Percentiles rank a stretch among this genome's conserved stretches.
phyloP scores from a whole-genome alignment of 257 asterid genomes.

The Jacaranda copaia region DNA sequence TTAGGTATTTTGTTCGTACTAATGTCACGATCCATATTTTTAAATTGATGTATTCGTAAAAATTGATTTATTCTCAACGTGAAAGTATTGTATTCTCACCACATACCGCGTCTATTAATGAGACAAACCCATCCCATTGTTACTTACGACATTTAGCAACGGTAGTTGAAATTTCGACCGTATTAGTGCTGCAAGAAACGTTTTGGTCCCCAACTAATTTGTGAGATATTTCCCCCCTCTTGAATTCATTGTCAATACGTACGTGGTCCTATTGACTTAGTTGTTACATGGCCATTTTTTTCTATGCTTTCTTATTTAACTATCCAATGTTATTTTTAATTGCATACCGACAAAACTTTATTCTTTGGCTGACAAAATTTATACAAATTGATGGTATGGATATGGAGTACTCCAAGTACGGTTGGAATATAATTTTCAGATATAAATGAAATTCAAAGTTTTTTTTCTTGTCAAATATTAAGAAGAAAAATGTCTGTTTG shows the following conservation, averaged over 20 bases:
- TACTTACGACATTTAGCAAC: neutral
- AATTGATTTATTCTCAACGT: neutral
- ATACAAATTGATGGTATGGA: slow-evolving; percentile 25
- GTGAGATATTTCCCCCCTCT: slow-evolving; percentile 1
- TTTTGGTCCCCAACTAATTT: slow-evolving; percentile 35
- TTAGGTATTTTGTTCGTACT: too few species aligned
- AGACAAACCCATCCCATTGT: slow-evolving; percentile 1
- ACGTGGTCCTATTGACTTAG: slow-evolving; percentile 43
- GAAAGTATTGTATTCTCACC: neutral
- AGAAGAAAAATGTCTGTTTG: neutral
- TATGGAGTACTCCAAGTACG: slow-evolving; percentile 8
- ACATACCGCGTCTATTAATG: neutral
- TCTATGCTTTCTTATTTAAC: slow-evolving; percentile 34
- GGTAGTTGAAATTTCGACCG: slow-evolving; percentile 15
- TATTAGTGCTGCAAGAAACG: slow-evolving; percentile 9
- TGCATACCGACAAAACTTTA: slow-evolving; percentile 44
- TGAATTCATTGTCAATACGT: slow-evolving; percentile 32
- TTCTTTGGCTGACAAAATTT: slow-evolving; percentile 37
- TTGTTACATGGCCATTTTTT: slow-evolving; percentile 16
- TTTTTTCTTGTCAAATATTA: neutral
- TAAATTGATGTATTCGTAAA: neutral
- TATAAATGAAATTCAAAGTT: neutral
- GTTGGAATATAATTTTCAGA: neutral
- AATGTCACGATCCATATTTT: too few species aligned
- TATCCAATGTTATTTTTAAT: slow-evolving; percentile 35